These are phyloP conservation scores for Chaetomium sp. DNA, from an alignment of 2,329 filamentous ascomycete genomes.

Conservation along the genomic window DNA sequence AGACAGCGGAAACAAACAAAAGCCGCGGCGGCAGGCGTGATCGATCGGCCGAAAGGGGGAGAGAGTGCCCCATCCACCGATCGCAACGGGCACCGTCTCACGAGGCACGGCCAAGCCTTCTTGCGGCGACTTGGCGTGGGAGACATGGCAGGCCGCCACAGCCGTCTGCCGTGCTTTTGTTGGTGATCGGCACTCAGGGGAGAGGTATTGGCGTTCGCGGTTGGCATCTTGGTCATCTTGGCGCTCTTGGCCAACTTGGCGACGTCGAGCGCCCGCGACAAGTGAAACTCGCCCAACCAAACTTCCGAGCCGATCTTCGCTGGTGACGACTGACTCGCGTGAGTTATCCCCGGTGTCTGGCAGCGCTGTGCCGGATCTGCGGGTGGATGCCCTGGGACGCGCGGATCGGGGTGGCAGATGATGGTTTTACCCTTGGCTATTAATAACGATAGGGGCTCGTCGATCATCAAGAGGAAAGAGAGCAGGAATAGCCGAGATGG, in stretches of 20 bases:
- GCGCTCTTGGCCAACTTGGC: not conserved
- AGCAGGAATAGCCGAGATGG: not conserved
- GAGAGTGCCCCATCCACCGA: not conserved
- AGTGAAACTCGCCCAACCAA: not conserved
- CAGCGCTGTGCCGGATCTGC: not conserved
- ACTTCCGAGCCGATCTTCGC: not conserved
- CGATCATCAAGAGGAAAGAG: not conserved
- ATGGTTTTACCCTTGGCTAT: not conserved
- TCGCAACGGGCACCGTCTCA: not conserved
- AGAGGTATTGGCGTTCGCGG: not conserved
- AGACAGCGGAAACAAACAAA: not conserved
- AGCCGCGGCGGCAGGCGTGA: not conserved
- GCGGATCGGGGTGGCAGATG: not conserved
- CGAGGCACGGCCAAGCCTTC: not conserved
- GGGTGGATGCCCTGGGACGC: not conserved
- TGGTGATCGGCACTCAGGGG: not conserved
- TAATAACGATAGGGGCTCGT: not conserved
- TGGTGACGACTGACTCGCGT: not conserved
- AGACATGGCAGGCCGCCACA: not conserved
- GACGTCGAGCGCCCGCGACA: not conserved
- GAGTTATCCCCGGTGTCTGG: not conserved
- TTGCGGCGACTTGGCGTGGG: conserved; percentile 2
- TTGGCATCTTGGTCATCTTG: not conserved
- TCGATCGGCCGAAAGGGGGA: not conserved
- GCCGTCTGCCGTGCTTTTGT: not conserved